Evolutionary conservation across 2,329 filamentous ascomycete genomes (phyloP).

Genomic region (Colletotrichum spaethianum): DNA sequence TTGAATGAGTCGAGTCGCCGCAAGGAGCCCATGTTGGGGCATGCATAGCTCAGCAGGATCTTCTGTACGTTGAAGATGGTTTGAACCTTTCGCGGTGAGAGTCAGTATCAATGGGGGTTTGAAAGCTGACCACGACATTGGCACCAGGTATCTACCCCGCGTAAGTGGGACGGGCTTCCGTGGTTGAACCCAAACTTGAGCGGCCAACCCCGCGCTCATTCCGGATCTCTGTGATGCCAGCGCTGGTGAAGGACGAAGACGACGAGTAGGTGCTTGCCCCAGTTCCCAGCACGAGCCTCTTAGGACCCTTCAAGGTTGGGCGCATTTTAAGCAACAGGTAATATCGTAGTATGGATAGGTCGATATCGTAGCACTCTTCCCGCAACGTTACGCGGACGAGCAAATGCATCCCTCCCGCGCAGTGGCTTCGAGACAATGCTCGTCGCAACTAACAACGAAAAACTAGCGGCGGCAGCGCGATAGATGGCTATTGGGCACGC

Average conservation of each 20-base stretch:
- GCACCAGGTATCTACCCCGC: constrained; percentile 17
- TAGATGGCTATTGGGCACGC: not conserved
- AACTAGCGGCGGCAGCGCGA: not conserved
- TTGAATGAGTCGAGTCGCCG: not conserved
- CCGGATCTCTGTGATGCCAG: constrained; percentile 15
- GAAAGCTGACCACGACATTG: not conserved
- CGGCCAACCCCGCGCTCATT: constrained; percentile 23
- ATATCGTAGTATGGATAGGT: too few relatives aligned
- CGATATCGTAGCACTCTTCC: not conserved
- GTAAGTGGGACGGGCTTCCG: not conserved
- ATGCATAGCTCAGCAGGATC: not conserved
- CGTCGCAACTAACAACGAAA: constrained; percentile 25
- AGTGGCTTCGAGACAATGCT: constrained; percentile 15
- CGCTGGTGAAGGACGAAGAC: not conserved
- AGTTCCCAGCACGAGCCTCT: not conserved
- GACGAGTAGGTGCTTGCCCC: not conserved
- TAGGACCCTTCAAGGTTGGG: not conserved
- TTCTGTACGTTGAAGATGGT: not conserved
- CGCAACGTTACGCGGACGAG: not conserved
- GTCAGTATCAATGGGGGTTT: not conserved
- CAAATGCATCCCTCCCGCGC: not conserved
- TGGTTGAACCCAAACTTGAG: constrained; percentile 12
- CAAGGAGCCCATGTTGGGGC: not conserved
- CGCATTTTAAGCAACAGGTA: not conserved
- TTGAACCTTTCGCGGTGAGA: not conserved